Conservation (phyloP, 257 asterid species). For the Cordia subcordata region DNA sequence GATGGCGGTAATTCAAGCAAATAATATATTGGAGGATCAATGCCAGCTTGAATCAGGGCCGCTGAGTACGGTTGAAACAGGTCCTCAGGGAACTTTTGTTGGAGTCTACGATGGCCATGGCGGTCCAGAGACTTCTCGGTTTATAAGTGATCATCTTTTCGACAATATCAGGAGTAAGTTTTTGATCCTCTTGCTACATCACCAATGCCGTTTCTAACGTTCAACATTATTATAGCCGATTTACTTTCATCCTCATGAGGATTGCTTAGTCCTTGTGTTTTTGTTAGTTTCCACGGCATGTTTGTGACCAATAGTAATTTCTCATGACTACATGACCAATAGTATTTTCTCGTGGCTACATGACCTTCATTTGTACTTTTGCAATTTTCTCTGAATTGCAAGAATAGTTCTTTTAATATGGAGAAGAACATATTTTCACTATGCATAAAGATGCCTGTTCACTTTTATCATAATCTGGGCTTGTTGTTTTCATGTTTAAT, state of each 20-base stretch:
- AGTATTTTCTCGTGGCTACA: no score
- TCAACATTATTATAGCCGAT: no score
- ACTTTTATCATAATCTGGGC: no score
- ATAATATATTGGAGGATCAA: conserved; percentile 64
- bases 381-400: no score
- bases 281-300: no score
- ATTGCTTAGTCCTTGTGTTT: not conserved
- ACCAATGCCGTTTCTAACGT: no score
- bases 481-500: not conserved
- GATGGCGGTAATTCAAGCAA: conserved; percentile 84
- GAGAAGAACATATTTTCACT: no score
- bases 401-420: not conserved
- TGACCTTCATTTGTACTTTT: no score
- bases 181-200: not conserved
- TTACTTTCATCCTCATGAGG: no score
- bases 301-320: no score
- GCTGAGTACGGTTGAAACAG: conserved; percentile 48
- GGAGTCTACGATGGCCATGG: conserved; percentile 94
- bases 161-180: conserved; percentile 64
- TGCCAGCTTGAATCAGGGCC: conserved; percentile 82
- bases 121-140: conserved; percentile 74
- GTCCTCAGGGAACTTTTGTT: conserved; percentile 77
- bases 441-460: no score
- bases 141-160: conserved; percentile 54
- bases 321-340: no score